Conservation (phyloP, 2,329 filamentous ascomycete species). For the Nannizziopsis arthrosporioides region DNA sequence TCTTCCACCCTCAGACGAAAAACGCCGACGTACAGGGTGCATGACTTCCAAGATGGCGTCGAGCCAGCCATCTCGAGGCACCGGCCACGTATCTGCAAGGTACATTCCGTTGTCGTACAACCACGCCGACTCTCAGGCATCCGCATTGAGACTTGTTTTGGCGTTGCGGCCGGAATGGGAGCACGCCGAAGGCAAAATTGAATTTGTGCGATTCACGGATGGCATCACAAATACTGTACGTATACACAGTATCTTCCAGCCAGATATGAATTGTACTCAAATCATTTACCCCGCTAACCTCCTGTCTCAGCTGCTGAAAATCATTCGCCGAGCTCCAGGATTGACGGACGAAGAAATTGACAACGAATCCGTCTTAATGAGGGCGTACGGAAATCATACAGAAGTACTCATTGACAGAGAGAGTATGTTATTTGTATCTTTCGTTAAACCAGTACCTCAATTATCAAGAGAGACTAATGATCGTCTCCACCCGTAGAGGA, state of each 20-base stretch:
- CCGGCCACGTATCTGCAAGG: constrained; percentile 21
- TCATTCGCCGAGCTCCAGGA: constrained; percentile 44
- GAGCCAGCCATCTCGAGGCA: constrained; percentile 9
- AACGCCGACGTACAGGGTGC: neutral
- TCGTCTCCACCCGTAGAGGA: constrained; percentile 38
- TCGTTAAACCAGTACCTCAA: constrained; percentile 7
- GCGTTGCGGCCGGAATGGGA: constrained; percentile 76
- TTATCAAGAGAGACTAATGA: constrained; percentile 17
- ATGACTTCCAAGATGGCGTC: constrained; percentile 1
- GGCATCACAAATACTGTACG: constrained; percentile 89
- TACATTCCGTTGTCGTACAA: constrained; percentile 69
- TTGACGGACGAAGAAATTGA: constrained; percentile 67
- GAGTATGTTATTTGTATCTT: constrained; percentile 44
- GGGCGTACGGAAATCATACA: constrained; percentile 89
- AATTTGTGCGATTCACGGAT: constrained; percentile 87
- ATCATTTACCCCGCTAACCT: neutral
- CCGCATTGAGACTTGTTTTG: constrained; percentile 67
- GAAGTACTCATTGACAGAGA: constrained; percentile 93
- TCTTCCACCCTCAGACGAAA: too few relatives aligned
- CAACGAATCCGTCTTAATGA: constrained; percentile 71
- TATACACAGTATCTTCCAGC: constrained; percentile 15
- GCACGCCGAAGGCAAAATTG: constrained; percentile 57
- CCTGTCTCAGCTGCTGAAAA: constrained; percentile 39
- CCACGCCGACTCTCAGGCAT: constrained; percentile 61
- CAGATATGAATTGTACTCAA: neutral